Evolutionary conservation across 2,329 filamentous ascomycete species (phyloP), one percentile per base, ranked within the genome.

Genomic region (Fusarium sublunatum): DNA sequence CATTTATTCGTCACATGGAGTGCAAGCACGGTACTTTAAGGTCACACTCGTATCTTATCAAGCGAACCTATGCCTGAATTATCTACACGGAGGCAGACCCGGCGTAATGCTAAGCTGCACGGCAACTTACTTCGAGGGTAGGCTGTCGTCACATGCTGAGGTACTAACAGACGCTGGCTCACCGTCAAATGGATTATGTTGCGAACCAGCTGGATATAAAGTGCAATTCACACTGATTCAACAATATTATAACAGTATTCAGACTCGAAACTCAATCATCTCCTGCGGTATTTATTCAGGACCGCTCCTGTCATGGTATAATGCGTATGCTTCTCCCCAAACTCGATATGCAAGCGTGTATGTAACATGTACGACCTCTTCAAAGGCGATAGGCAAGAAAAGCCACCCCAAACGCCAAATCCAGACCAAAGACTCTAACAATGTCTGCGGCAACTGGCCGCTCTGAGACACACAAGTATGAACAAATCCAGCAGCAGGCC

Each of bases 361-460:
- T 62, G 56, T 50, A 38, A 49, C 43, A 28, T 56, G 48, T 59
- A 39, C 22, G 24, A 34, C 55, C 59, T 42, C 55, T 40, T 42
- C 44, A 35, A 48, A 53, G 43, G 48, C 50, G 38, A 40, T 60
- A 53, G 43, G 50, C 53, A 58, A 61, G 42, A 56, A 35, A n/a
- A 19, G 13, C 12, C 40, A 49, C 29, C 48, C 62, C 58, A 53
- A 70, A 70, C 68, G 64, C 64, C 68, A 25, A 34, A 41, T 50
- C 47, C 45, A 56, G 48, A 54, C 51, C 44, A 51, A 56, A 46
- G 54, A 29, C 36, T 48, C 49, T 34, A 51, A 48, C 22, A 29
- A 56, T 59, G 64, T 53, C 52, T 51, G 53, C 53, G 41, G 48
- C 52, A 36, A 51, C 50, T 59, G 43, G 53, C 50, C 57, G 32